Conservation (phyloP, 1,139 yeast genomes). For the Debaryomyces nepalensis region DNA sequence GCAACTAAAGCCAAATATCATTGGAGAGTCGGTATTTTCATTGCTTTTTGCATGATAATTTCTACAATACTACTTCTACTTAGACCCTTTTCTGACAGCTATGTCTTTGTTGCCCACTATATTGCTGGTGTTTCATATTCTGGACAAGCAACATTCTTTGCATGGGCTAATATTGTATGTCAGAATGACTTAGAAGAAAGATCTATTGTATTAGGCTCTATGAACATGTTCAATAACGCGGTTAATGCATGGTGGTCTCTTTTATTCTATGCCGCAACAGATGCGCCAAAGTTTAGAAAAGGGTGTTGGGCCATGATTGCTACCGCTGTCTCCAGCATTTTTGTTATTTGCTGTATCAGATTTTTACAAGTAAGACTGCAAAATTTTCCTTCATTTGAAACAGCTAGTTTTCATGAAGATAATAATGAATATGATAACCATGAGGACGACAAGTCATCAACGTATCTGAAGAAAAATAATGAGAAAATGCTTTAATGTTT, state of each 20-base stretch:
- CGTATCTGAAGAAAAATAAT: neutral
- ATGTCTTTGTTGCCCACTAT: slow-evolving; percentile 59
- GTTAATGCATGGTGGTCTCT: slow-evolving; percentile 69
- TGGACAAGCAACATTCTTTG: slow-evolving; percentile 61
- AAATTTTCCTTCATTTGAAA: neutral
- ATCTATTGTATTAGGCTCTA: slow-evolving; percentile 61
- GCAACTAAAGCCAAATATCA: slow-evolving; percentile 54
- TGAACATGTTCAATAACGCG: slow-evolving; percentile 67
- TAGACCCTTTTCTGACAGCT: slow-evolving; percentile 35
- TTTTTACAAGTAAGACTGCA: slow-evolving; percentile 43
- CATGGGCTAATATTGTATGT: slow-evolving; percentile 65
- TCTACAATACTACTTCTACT: slow-evolving; percentile 49
- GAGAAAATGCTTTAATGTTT: neutral
- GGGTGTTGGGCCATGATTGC: slow-evolving; percentile 64
- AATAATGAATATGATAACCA: neutral
- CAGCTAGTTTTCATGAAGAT: neutral
- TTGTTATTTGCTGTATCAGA: slow-evolving; percentile 27
- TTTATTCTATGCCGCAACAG: slow-evolving; percentile 53
- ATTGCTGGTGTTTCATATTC: slow-evolving; percentile 57
- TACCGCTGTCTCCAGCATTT: slow-evolving; percentile 41
- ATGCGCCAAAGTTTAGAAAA: slow-evolving; percentile 53
- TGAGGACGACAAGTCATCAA: neutral
- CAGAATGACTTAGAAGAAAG: slow-evolving; percentile 58
- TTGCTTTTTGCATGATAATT: slow-evolving; percentile 43
- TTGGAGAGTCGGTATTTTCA: slow-evolving; percentile 52